Conservation (phyloP, 2,329 filamentous ascomycete genomes). For the Talaromyces albobiverticillius region DNA sequence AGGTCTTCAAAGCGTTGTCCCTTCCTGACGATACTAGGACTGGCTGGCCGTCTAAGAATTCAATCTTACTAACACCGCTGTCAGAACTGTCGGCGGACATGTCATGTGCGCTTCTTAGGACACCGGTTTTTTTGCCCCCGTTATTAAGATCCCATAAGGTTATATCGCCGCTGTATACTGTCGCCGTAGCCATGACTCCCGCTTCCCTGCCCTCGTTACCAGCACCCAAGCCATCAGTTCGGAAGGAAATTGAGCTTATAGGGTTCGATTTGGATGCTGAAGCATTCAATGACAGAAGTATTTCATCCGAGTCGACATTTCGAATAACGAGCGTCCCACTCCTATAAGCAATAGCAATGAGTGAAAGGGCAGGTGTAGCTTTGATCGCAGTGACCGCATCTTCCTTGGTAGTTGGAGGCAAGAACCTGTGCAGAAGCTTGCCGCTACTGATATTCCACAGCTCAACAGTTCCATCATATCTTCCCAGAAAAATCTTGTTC, state of each 20-base stretch:
- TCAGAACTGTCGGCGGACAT: constrained; percentile 56
- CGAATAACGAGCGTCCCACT: constrained; percentile 76
- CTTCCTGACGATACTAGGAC: constrained; percentile 85
- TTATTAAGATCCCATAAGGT: constrained; percentile 95
- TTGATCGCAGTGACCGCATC: constrained; percentile 86
- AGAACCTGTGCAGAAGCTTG: constrained; percentile 85
- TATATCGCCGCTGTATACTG: constrained; percentile 75
- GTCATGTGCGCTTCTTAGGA: constrained; percentile 84
- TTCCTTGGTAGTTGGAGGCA: constrained; percentile 68
- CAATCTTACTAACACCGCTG: constrained; percentile 74
- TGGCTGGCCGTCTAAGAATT: constrained; percentile 86
- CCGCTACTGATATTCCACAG: constrained; percentile 96
- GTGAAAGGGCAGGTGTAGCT: constrained; percentile 75
- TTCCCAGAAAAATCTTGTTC: constrained; percentile 91
- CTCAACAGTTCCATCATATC: constrained; percentile 83
- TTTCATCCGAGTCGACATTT: constrained; percentile 75
- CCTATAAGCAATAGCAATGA: constrained; percentile 84
- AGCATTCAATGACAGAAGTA: constrained; percentile 66
- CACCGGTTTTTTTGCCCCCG: constrained; percentile 79
- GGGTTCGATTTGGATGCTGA: constrained; percentile 59
- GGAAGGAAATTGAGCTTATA: constrained; percentile 82
- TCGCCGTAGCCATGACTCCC: constrained; percentile 92
- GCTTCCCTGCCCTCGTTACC: constrained; percentile 80
- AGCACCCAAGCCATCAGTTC: constrained; percentile 83
- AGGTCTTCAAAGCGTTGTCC: constrained; percentile 91